These are phyloP conservation scores for Huntiella decipiens DNA, from an alignment of 2,329 filamentous ascomycete species.

Conservation along the genomic window DNA sequence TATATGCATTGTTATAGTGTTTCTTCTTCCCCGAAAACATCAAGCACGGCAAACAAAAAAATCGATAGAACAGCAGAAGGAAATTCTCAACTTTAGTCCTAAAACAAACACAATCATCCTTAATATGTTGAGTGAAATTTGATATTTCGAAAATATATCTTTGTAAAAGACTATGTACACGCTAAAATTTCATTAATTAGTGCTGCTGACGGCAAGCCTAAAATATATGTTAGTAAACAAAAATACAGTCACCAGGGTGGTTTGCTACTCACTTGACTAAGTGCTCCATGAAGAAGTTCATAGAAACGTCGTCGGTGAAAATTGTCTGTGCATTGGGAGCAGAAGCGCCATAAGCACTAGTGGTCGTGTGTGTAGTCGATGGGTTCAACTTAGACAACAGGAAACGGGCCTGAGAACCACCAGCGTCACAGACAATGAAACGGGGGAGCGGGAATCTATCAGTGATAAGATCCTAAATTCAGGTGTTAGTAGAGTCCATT, in stretches of 20 bases:
- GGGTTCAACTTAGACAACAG: slow-evolving; percentile 92
- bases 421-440: slow-evolving; percentile 98
- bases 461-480: slow-evolving; percentile 70
- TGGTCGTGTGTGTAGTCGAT: slow-evolving; percentile 77
- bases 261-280: slow-evolving; percentile 74
- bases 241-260: not conserved
- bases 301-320: slow-evolving; percentile 93
- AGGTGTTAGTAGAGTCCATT: slow-evolving; percentile 13
- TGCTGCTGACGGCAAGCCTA: slow-evolving; percentile 44
- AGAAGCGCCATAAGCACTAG: slow-evolving; percentile 72
- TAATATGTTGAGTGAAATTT: no score
- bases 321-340: slow-evolving; percentile 86
- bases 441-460: slow-evolving; percentile 95
- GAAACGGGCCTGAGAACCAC: slow-evolving; percentile 93
- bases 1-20: no score
- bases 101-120: no score
- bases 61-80: no score
- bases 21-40: no score
- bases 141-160: no score
- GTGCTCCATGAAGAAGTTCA: slow-evolving; percentile 99
- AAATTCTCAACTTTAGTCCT: no score
- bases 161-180: not conserved
- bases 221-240: slow-evolving; percentile 31
- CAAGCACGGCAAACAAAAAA: no score
- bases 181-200: slow-evolving; percentile 26